Conservation (phyloP, 768 basidiomycete genomes). For the Agaricus bisporus region DNA sequence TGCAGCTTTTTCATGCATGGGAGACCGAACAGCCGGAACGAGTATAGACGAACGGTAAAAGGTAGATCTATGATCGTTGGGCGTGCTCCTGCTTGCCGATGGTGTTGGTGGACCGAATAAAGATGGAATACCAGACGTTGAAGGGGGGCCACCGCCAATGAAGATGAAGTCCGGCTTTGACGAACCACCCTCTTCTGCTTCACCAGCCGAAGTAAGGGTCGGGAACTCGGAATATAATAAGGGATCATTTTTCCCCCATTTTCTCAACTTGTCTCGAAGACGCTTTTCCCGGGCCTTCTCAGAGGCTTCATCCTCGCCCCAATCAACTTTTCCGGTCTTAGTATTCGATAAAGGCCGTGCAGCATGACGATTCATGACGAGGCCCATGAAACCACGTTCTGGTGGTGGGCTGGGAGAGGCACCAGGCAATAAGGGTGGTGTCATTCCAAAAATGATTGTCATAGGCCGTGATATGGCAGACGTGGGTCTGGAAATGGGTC, state of each 20-base stretch:
- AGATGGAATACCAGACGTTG: conserved; percentile 29
- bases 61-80: conserved; percentile 22
- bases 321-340: conserved; percentile 40
- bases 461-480: conserved; percentile 65
- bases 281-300: conserved; percentile 67
- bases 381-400: conserved; percentile 32
- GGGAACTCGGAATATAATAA: conserved; percentile 62
- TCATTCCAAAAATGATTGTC: conserved; percentile 83
- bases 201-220: conserved; percentile 34
- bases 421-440: conserved; percentile 31
- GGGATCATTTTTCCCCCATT: conserved; percentile 66
- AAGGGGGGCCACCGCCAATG: conserved; percentile 35
- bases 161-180: conserved; percentile 42
- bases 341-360: conserved; percentile 24
- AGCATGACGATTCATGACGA: conserved; percentile 38
- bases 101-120: conserved; percentile 19
- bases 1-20: conserved; percentile 43
- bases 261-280: conserved; percentile 60
- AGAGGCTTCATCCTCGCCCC: conserved; percentile 61
- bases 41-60: conserved; percentile 68
- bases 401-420: conserved; percentile 12
- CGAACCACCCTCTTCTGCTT: conserved; percentile 27
- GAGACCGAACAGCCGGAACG: conserved; percentile 57
- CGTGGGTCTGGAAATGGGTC: conserved; percentile 51
- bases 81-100: conserved; percentile 13